phyloP scores from a whole-genome alignment of 108 stramenopile species.

The Nitzschia putrida region DNA sequence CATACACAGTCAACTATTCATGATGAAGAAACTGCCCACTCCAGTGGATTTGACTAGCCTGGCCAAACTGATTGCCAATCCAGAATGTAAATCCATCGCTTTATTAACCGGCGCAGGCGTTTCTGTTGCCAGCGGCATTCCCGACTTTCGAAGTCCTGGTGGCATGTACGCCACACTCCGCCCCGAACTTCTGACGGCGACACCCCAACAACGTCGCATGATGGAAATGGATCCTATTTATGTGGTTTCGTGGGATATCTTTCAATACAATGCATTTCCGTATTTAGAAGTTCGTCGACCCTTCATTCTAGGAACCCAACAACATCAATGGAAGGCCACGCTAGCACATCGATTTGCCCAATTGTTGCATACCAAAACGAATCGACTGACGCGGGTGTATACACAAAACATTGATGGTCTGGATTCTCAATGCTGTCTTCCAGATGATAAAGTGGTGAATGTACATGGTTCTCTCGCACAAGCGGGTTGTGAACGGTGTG shows the following conservation, averaged over 20 bases:
- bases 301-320: constrained; percentile 67
- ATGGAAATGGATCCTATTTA: constrained; percentile 66
- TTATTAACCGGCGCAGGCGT: constrained; percentile 78
- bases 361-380: constrained; percentile 55
- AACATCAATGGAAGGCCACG: constrained; percentile 66
- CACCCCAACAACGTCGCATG: constrained; percentile 44
- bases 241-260: constrained; percentile 65
- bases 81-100: constrained; percentile 57
- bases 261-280: constrained; percentile 62
- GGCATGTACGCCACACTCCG: constrained; percentile 84
- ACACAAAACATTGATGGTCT: constrained; percentile 91
- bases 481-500: constrained; percentile 72
- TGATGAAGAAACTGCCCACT: neutral
- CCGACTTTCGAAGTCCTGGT: constrained; percentile 79
- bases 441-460: constrained; percentile 46
- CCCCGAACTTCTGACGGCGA: constrained; percentile 69
- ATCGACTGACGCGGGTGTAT: constrained; percentile 65
- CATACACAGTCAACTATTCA: neutral
- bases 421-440: constrained; percentile 56
- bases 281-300: constrained; percentile 79
- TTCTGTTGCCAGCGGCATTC: constrained; percentile 76
- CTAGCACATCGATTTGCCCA: constrained; percentile 66
- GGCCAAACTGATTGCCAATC: constrained; percentile 46
- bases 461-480: constrained; percentile 72
- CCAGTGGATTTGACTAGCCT: constrained; percentile 35